A percentile compares a stretch with the other conserved stretches of the same genome.
phyloP scores from a whole-genome alignment of 169 alveolate genomes.

The Prorocentrum cordatum region DNA sequence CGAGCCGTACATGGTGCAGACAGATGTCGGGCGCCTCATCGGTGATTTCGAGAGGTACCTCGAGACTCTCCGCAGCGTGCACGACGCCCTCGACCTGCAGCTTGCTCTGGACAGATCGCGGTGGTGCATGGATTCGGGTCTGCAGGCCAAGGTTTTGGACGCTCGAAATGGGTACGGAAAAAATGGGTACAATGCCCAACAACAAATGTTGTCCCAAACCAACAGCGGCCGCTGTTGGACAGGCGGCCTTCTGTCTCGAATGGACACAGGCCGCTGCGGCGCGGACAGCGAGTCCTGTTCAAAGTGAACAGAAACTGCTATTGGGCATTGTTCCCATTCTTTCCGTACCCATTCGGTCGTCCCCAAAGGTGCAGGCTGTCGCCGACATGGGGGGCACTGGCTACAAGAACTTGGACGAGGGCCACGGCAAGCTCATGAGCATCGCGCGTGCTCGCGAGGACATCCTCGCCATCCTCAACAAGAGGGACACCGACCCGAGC shows the following conservation, averaged over 20 bases:
- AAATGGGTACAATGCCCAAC: no score
- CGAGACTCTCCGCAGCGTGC: slow-evolving; percentile 70
- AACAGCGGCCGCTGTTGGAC: no score
- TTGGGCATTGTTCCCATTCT: no score
- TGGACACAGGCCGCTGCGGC: no score
- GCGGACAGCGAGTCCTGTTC: no score
- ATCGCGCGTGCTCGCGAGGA: background rate
- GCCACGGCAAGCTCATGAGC: slow-evolving; percentile 41
- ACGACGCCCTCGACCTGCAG: slow-evolving; percentile 72
- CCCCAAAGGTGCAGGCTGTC: slow-evolving; percentile 8
- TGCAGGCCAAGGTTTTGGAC: no score
- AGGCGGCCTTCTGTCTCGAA: no score
- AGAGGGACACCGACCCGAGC: slow-evolving; percentile 11
- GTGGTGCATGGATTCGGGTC: no score
- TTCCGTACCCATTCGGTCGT: background rate
- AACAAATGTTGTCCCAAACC: no score
- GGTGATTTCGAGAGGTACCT: slow-evolving; percentile 72
- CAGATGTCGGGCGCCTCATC: slow-evolving; percentile 76
- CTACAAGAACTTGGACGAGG: slow-evolving; percentile 13
- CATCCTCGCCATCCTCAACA: slow-evolving; percentile 9
- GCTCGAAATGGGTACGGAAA: no score
- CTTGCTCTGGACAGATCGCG: no score
- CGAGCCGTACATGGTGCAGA: slow-evolving; percentile 81
- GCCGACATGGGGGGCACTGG: slow-evolving; percentile 52
- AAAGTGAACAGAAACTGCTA: no score